Base-by-base conservation (phyloP, 805 yeast species). In the Metschnikowia cerradonensis region DNA sequence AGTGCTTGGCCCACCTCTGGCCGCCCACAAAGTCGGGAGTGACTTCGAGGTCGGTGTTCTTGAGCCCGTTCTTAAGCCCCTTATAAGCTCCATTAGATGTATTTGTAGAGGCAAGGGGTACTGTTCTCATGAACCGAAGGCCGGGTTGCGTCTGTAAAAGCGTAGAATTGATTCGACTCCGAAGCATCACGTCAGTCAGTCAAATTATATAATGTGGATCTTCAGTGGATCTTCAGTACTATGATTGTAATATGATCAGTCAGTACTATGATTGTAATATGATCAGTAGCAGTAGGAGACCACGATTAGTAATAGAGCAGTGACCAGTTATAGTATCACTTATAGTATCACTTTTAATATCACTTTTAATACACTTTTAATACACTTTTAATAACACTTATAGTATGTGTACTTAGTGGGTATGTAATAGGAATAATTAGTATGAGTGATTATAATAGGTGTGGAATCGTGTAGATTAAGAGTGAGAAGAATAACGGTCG, bases 111-210 rank as follows among this genome's bases (percentile, higher is more conserved):
- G 50, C 41, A 8, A 33, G 14, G 7, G 67, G 68, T 5, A 63
- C 60, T 4, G 68, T 66, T 49, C 66, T 66, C 52, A 67, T 58
- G 48, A 56, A 65, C 35, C 71, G 45, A 14, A 20, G 6, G 0
- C 43, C 33, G n/a, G n/a, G n/a, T n/a, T 20, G 23, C 22, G 39
- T 19, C 3, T 26, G 41, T 8, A 22, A 22, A 6, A 22, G 30
- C 23, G 30, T 8, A 23, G 23, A 11, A 8, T 42, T 42, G 14
- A 42, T 15, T 42, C 45, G 45, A 33, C 37, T 33, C 31, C 38
- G 20, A 13, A 42, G 33, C 45, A 42, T 42, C 7, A 17, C 17
- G 10, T 6, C 3, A 13, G 35, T 11, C n/a, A 14, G 35, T 33
- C 35, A 22, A 20, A 3, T 20, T 20, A 22, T 22, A 22, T 22